Conservation (phyloP, 352 stramenopile genomes). For the Pythium diclinum region DNA sequence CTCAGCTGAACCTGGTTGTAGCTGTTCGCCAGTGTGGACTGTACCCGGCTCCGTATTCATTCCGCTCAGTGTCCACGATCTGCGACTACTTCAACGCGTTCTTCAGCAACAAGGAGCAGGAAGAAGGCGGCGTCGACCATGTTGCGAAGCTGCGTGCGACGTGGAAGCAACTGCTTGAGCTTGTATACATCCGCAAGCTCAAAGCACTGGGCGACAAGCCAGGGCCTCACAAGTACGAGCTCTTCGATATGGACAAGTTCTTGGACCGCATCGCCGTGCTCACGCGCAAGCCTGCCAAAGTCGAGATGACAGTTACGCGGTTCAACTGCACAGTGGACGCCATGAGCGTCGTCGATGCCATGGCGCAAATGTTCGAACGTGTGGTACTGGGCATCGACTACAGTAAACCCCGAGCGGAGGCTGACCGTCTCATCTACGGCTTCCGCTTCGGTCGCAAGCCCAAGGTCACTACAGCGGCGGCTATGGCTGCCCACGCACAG, state of each 20-base stretch:
- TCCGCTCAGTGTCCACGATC: conserved; percentile 47
- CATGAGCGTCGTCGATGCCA: conserved; percentile 51
- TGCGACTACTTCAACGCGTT: conserved; percentile 60
- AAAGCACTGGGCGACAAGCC: conserved; percentile 18
- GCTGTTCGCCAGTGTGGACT: conserved; percentile 45
- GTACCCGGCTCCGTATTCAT: conserved; percentile 46
- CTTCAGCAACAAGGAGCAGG: conserved; percentile 37
- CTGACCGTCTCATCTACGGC: conserved; percentile 59
- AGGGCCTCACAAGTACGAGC: conserved; percentile 34
- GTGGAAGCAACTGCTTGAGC: conserved; percentile 56
- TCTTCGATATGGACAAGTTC: conserved; percentile 60
- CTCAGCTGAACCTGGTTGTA: conserved; percentile 69
- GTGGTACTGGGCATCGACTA: conserved; percentile 62
- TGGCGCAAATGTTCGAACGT: conserved; percentile 63
- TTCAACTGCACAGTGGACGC: conserved; percentile 60
- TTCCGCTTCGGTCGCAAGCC: conserved; percentile 71
- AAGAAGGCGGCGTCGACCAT: conserved; percentile 34
- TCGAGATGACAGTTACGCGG: conserved; percentile 50
- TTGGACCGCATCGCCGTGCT: conserved; percentile 51
- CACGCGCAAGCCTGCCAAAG: conserved; percentile 41
- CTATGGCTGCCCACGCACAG: conserved; percentile 28
- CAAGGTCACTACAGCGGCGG: conserved; percentile 35
- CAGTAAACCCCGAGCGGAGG: conserved; percentile 43
- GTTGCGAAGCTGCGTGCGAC: conserved; percentile 32
- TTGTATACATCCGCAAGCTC: conserved; percentile 60